Evolutionary conservation across 1,284 basidiomycete species (phyloP).

Genomic region (Cryptococcus sp.): DNA sequence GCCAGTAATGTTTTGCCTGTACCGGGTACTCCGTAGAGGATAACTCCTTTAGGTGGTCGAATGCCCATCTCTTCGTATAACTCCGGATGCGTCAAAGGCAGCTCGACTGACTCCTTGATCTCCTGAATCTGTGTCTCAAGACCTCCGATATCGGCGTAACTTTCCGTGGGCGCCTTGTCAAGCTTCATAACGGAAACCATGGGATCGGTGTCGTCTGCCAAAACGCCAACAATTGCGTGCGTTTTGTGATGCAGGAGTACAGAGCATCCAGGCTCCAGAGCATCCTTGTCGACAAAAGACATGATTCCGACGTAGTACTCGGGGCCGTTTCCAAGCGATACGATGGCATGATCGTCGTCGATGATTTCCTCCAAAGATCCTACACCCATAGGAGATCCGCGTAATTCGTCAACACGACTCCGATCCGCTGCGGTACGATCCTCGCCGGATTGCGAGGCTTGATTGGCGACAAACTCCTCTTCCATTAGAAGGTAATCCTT

Average conservation of each 20-base stretch:
- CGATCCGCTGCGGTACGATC: conserved; percentile 96
- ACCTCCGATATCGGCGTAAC: conserved; percentile 97
- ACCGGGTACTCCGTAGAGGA: conserved; percentile 96
- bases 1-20: conserved; percentile 98
- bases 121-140: conserved; percentile 97
- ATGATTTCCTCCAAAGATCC: conserved; percentile 99
- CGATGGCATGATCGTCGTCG: conserved; percentile 99
- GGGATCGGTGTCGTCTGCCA: conserved; percentile 96
- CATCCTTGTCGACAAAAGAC: conserved; percentile 98
- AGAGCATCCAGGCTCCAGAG: conserved; percentile 93
- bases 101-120: conserved; percentile 99
- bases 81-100: conserved; percentile 97
- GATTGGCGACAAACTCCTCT: conserved; percentile 96
- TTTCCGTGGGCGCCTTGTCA: conserved; percentile 97
- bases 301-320: conserved; percentile 99
- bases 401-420: conserved; percentile 89
- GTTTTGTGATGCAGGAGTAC: conserved; percentile 97
- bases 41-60: conserved; percentile 97
- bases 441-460: conserved; percentile 81
- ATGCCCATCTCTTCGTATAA: conserved; percentile 99
- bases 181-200: conserved; percentile 99
- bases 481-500: conserved; percentile 97
- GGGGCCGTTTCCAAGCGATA: conserved; percentile 90
- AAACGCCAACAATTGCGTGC: conserved; percentile 90
- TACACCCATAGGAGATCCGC: conserved; percentile 95